phyloP scores from a whole-genome alignment of 768 basidiomycete species.

The Suillus subluteus region DNA sequence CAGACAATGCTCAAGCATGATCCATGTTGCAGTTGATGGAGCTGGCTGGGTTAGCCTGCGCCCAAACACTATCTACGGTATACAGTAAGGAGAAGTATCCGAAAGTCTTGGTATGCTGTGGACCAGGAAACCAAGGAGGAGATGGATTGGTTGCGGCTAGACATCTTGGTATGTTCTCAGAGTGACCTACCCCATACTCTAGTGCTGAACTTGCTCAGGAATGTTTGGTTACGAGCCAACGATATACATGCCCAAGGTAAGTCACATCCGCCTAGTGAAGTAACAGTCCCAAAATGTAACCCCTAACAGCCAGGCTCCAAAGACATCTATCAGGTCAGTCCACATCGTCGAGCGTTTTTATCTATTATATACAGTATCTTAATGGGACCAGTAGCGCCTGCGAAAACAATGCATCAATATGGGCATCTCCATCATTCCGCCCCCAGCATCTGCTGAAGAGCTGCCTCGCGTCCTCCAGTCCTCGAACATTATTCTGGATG shows the following conservation, averaged over 20 bases:
- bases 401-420: conserved; percentile 89
- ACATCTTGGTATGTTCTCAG: conserved; percentile 69
- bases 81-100: conserved; percentile 71
- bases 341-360: neutral
- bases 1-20: neutral
- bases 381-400: conserved; percentile 57
- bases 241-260: conserved; percentile 93
- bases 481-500: conserved; percentile 88
- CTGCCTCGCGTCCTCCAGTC: conserved; percentile 55
- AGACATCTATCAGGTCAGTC: conserved; percentile 81
- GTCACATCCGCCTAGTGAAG: neutral
- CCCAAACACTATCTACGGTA: conserved; percentile 80
- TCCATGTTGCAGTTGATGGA: conserved; percentile 78
- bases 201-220: conserved; percentile 44
- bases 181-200: neutral
- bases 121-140: conserved; percentile 97
- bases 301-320: conserved; percentile 80
- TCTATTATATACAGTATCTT: neutral
- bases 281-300: neutral
- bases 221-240: conserved; percentile 92
- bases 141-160: conserved; percentile 97
- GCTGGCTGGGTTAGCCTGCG: conserved; percentile 92
- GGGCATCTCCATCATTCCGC: conserved; percentile 72
- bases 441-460: conserved; percentile 46
- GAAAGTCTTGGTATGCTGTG: conserved; percentile 92